Evolutionary conservation across 1,139 yeast genomes (phyloP), one percentile per base, ranked within the genome.

Genomic region (Yarrowia galli): DNA sequence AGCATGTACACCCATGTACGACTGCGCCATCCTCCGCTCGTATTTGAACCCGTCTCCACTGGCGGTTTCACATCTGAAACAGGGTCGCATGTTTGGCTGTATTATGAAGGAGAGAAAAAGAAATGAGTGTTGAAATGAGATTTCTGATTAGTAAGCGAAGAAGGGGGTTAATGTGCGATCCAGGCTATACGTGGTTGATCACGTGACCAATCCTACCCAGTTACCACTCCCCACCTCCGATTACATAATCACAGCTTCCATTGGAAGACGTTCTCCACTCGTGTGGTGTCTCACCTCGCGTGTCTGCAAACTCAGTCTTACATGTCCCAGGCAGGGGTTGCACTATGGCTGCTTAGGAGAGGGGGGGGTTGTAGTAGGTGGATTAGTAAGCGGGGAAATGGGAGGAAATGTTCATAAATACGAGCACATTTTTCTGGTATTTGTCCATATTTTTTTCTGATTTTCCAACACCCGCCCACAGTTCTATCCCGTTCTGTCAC

Each of bases 221-320:
- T n/a, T n/a, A n/a, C 28, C 3, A 7, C 28, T 25, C 28, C 7
- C 7, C 28, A 25, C 6, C 7, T 25, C 28, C 25, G 28, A 45
- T 45, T 20, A 22, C 48, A 7, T 45, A 45, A 22, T 10, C 25
- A 12, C 16, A 2, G 3, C 48, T 22, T 45, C n/a, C n/a, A n/a
- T n/a, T n/a, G n/a, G n/a, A n/a, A n/a, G n/a, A n/a, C n/a, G n/a
- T n/a, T n/a, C 28, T 46, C 51, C 43, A 51, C 58, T 51, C 58
- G 58, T 51, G 58, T 35, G 58, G 28, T 35, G 58, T 51, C 58
- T 51, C 58, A 51, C 28, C 56, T 51, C 58, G 58, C 58, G 58
- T 35, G 46, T 18, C 23, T n/a, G 25, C 56, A 49, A 49, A 49
- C 56, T 49, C 58, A 20, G 28, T 28, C 23, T 9, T 51, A 36